Evolutionary conservation across 2,329 filamentous ascomycete genomes (phyloP).

Genomic region (Clarireedia paspali): DNA sequence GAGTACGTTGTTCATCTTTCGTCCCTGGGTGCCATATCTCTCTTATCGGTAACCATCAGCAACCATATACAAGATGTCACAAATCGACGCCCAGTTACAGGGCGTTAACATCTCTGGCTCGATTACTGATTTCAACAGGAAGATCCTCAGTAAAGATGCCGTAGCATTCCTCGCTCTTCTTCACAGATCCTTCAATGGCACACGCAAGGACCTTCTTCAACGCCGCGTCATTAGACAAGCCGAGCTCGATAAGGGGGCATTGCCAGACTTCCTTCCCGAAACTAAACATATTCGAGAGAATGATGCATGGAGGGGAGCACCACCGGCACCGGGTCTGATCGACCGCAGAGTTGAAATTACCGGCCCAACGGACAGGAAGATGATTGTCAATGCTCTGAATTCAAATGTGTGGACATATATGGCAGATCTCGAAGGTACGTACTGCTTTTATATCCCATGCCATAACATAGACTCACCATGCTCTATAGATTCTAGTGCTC

Average conservation of each 20-base stretch:
- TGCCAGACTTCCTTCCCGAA: constrained; percentile 93
- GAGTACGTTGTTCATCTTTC: not conserved
- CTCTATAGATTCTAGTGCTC: constrained; percentile 77
- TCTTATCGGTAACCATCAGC: not conserved
- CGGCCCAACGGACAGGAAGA: constrained; percentile 94
- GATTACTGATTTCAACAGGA: constrained; percentile 70
- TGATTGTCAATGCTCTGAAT: constrained; percentile 97
- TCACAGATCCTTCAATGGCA: constrained; percentile 88
- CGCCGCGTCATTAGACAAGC: constrained; percentile 79
- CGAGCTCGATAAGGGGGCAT: constrained; percentile 81
- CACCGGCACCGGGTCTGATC: constrained; percentile 83
- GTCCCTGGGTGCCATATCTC: not conserved
- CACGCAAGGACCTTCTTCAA: constrained; percentile 82
- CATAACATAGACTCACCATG: constrained; percentile 3
- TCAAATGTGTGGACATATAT: constrained; percentile 98
- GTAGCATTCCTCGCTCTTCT: constrained; percentile 88
- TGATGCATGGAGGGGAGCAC: constrained; percentile 85
- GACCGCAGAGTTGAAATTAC: constrained; percentile 97
- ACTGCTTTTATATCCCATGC: constrained; percentile 21
- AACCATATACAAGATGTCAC: constrained; percentile 44
- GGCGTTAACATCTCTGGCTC: constrained; percentile 80
- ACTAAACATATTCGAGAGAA: constrained; percentile 94
- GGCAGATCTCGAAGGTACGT: constrained; percentile 90
- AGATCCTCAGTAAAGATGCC: constrained; percentile 87
- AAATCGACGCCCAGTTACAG: constrained; percentile 70